Evolutionary conservation across 495 filamentous ascomycete genomes (phyloP).

Genomic region (Tuber brumale): DNA sequence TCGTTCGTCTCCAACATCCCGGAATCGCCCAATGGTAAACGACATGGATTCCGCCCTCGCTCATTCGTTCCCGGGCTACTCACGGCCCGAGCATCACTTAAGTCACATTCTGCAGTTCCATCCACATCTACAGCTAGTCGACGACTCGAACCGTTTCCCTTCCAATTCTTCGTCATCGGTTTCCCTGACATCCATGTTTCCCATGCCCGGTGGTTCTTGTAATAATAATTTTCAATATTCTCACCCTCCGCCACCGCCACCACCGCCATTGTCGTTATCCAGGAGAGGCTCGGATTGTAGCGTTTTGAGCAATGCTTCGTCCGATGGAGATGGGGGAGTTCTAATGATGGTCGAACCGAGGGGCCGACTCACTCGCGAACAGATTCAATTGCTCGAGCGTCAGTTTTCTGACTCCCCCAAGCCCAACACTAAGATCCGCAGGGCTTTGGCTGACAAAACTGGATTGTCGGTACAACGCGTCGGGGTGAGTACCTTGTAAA

Average conservation of each 20-base stretch:
- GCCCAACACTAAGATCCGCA: slow-evolving; percentile 34
- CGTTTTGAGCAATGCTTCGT: slow-evolving; percentile 13
- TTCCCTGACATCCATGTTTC: slow-evolving; percentile 28
- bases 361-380: slow-evolving; percentile 34
- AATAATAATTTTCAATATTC: slow-evolving; percentile 2
- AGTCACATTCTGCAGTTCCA: slow-evolving; percentile 23
- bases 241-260: slow-evolving; percentile 22
- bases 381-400: slow-evolving; percentile 32
- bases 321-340: slow-evolving; percentile 19
- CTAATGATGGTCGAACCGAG: slow-evolving; percentile 30
- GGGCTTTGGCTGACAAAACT: slow-evolving; percentile 31
- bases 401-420: slow-evolving; percentile 37
- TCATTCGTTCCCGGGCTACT: slow-evolving; percentile 35
- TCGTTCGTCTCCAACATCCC: neutral
- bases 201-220: slow-evolving; percentile 28
- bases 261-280: slow-evolving; percentile 27
- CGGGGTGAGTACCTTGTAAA: slow-evolving; percentile 32
- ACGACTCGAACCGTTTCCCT: slow-evolving; percentile 27
- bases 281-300: slow-evolving; percentile 35
- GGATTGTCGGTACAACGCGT: slow-evolving; percentile 38
- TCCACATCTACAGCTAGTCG: slow-evolving; percentile 19
- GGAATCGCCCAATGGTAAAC: neutral
- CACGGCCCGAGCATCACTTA: slow-evolving; percentile 26
- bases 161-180: slow-evolving; percentile 29
- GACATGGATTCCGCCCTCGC: slow-evolving; percentile 33